These are phyloP conservation scores for Diplogelasinospora grovesii DNA, from an alignment of 495 filamentous ascomycete genomes.

Conservation along the genomic window DNA sequence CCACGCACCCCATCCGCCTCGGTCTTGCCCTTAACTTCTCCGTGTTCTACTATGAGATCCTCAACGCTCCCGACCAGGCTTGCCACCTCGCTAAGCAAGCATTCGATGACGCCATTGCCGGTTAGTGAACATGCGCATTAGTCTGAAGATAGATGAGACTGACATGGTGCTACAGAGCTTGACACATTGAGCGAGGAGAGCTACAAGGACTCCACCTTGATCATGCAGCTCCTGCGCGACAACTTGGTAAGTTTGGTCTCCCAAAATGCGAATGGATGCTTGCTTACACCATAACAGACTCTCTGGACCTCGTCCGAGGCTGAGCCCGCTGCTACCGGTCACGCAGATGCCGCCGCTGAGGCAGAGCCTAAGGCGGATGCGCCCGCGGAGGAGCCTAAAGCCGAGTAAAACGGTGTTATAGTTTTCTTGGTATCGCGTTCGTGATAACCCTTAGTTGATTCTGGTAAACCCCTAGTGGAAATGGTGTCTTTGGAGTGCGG, in stretches of 20 bases:
- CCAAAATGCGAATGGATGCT: slow-evolving; percentile 1
- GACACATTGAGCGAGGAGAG: slow-evolving; percentile 98
- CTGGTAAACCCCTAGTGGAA: slow-evolving; percentile 35
- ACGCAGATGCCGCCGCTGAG: slow-evolving; percentile 58
- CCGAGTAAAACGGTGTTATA: slow-evolving; percentile 38
- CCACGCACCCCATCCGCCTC: slow-evolving; percentile 97
- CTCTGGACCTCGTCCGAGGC: slow-evolving; percentile 99
- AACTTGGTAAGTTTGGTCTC: slow-evolving; percentile 69
- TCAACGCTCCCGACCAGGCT: slow-evolving; percentile 97
- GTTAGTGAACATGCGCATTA: slow-evolving; percentile 46
- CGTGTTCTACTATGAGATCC: slow-evolving; percentile 99
- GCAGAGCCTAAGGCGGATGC: slow-evolving; percentile 38
- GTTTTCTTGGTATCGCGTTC: slow-evolving; percentile 26
- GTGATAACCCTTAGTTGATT: slow-evolving; percentile 32
- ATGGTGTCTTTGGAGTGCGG: slow-evolving; percentile 50
- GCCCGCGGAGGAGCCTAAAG: slow-evolving; percentile 46
- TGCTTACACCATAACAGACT: slow-evolving; percentile 50
- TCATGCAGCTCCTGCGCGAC: slow-evolving; percentile 99
- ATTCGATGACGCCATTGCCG: slow-evolving; percentile 98
- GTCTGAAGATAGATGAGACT: no score
- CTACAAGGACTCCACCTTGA: slow-evolving; percentile 99
- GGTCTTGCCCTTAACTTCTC: slow-evolving; percentile 99
- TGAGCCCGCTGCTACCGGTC: slow-evolving; percentile 60
- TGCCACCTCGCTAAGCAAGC: slow-evolving; percentile 99
- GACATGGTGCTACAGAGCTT: slow-evolving; percentile 81